phyloP scores from a whole-genome alignment of 169 alveolate genomes.

The Besnoitia besnoiti region DNA sequence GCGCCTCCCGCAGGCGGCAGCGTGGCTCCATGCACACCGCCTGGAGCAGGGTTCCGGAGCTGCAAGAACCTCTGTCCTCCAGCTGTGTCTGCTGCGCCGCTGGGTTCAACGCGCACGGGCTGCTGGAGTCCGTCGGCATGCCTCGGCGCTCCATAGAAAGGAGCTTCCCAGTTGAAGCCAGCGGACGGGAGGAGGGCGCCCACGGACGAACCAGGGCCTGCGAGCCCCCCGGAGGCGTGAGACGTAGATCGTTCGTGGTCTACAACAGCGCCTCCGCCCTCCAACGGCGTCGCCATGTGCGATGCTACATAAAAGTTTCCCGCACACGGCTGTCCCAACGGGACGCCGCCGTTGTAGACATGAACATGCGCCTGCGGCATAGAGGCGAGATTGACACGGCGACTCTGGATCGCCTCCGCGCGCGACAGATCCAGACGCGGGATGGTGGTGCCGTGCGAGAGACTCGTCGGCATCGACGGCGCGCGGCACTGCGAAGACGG shows the following conservation, averaged over 20 bases:
- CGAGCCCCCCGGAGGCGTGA: no score
- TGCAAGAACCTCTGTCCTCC: not conserved
- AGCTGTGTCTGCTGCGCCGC: not conserved
- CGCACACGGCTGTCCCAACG: not conserved
- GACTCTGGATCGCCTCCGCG: constrained; percentile 10
- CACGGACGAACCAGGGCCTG: no score
- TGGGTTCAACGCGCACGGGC: not conserved
- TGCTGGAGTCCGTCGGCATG: not conserved
- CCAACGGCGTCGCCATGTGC: no score
- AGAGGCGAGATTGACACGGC: not conserved
- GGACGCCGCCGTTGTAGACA: not conserved
- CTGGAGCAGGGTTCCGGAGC: not conserved
- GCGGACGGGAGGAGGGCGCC: no score
- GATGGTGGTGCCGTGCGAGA: not conserved
- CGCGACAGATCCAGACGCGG: constrained; percentile 18
- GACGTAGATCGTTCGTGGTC: no score
- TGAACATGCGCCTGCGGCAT: not conserved
- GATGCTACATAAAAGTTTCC: no score
- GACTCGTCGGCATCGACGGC: not conserved
- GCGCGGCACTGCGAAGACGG: not conserved
- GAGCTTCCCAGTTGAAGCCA: no score
- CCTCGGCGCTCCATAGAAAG: no score
- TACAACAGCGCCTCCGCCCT: no score
- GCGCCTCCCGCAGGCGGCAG: not conserved
- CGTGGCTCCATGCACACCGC: not conserved